Evolutionary conservation across 2,329 filamentous ascomycete genomes (phyloP), one percentile per base, ranked within the genome.

Genomic region (Aquanectria penicillioides): DNA sequence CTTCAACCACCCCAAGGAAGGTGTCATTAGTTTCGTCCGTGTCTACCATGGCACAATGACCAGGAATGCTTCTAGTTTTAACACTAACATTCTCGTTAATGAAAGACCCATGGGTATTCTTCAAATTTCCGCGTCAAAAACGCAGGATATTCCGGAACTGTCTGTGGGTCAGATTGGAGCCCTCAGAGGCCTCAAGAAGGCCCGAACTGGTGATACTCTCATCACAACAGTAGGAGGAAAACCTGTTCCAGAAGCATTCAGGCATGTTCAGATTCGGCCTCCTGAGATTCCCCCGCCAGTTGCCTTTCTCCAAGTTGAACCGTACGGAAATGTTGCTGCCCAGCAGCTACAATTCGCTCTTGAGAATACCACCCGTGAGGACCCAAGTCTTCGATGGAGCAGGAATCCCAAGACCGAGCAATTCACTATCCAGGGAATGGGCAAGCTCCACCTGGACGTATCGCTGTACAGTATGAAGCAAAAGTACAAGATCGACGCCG

Each of bases 261-360:
- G 89, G 46, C 88, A 84, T 13, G 79, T 98, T 13, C 93, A 97
- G 71, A 86, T 99, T 29, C 87, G 93, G 13, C 93, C 95, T 0
- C 95, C 97, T 23, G 86, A 91, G 58, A 92, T 97, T 1, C 94
- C 95, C 1, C 93, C 95, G 0, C 93, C 95, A 0, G 95, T 99
- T 0, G 97, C 97, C 71, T 99, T 98, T 74, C 89, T 96, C n/a
- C 92, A 94, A 59, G 89, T 98, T 23, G 94, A 98, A 64, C 92
- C 84, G 0, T 82, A 93, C 66, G 89, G 92, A 67, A 80, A 92
- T 26, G 85, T 89, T 26, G 93, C 94, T 65, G 91, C 93, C 68
- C 94, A 93, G 67, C 86, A 89, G 57, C 86, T 99, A 6, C 86
- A 92, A 54, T 86, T 90, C 6, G 89, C 90, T 1, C 80, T 99